Percentiles rank a stretch among this genome's conserved stretches.
These are phyloP conservation scores for Blepharisma japonicum DNA, from an alignment of 73 alveolate genomes.

Conservation along the genomic window DNA sequence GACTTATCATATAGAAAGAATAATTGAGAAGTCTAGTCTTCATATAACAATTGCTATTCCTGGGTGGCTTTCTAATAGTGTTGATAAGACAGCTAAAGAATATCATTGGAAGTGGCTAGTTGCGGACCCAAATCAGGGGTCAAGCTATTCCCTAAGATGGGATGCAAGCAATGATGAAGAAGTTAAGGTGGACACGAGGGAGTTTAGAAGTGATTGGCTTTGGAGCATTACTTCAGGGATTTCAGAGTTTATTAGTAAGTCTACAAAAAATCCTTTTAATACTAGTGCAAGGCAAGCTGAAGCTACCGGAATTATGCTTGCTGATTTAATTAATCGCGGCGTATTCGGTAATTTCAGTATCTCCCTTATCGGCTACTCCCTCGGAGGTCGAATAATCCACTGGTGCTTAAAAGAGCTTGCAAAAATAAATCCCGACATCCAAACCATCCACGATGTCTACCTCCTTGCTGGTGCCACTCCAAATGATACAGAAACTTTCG, in stretches of 20 bases:
- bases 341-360: neutral
- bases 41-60: neutral
- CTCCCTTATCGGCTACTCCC: neutral
- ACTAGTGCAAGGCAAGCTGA: constrained; percentile 20
- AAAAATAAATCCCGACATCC: neutral
- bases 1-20: neutral
- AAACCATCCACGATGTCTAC: neutral
- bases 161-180: neutral
- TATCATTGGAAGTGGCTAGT: neutral
- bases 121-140: neutral
- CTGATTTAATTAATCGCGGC: neutral
- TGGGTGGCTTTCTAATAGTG: constrained; percentile 21
- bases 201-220: no score
- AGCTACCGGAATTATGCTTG: neutral
- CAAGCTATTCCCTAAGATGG: constrained; percentile 2
- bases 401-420: neutral
- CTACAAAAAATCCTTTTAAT: neutral
- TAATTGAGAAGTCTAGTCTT: neutral
- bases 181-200: no score
- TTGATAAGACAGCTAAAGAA: neutral
- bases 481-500: neutral
- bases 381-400: neutral
- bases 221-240: no score
- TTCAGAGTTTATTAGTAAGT: neutral
- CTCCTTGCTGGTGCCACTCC: constrained; percentile 14